Conservation (phyloP, 768 basidiomycete species). For the Rossbeevera mucosa region DNA sequence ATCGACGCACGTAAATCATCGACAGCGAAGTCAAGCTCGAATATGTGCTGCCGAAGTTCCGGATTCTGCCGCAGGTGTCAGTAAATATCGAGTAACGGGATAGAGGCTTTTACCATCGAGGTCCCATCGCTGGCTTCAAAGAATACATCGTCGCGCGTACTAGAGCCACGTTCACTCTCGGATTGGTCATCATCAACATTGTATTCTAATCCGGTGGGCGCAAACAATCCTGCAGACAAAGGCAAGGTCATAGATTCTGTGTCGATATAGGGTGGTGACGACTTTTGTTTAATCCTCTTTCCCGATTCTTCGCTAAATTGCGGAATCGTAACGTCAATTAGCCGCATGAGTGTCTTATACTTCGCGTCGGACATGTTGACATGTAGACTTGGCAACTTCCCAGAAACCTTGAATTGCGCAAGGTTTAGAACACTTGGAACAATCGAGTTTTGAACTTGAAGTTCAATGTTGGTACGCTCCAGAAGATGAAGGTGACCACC, state of each 20-base stretch:
- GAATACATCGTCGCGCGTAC: conserved; percentile 54
- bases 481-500: conserved; percentile 74
- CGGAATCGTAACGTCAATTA: conserved; percentile 89
- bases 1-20: conserved; percentile 76
- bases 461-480: conserved; percentile 86
- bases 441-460: conserved; percentile 90
- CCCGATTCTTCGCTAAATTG: conserved; percentile 55
- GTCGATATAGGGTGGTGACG: conserved; percentile 18
- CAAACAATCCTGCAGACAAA: conserved; percentile 54
- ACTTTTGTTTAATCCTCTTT: conserved; percentile 17
- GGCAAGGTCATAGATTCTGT: conserved; percentile 40
- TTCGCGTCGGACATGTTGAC: conserved; percentile 89
- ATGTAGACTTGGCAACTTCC: conserved; percentile 80
- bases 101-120: conserved; percentile 40
- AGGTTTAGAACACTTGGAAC: conserved; percentile 78
- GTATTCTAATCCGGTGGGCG: conserved; percentile 57
- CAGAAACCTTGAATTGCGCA: conserved; percentile 85
- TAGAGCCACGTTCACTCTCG: conserved; percentile 36
- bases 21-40: conserved; percentile 86
- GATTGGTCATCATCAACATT: conserved; percentile 57
- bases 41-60: conserved; percentile 52
- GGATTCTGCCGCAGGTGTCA: conserved; percentile 22
- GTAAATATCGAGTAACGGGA: background rate
- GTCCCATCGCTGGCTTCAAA: conserved; percentile 68
- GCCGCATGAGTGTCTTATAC: conserved; percentile 87